phyloP scores from a whole-genome alignment of 2,329 filamentous ascomycete genomes.

The Trichothecium sympodiale region DNA sequence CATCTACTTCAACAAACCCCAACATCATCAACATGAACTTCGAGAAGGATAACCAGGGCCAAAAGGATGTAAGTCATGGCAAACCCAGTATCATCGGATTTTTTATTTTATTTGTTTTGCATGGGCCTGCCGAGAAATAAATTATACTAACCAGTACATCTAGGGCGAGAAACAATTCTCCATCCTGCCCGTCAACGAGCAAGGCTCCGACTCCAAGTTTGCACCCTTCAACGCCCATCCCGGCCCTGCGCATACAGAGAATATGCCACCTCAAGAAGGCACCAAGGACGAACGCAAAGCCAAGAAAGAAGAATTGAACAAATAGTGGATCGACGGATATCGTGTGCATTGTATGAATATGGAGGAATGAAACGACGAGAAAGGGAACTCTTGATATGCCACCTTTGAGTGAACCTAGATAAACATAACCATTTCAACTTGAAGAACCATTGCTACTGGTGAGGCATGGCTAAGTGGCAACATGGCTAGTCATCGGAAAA shows the following conservation, averaged over 20 bases:
- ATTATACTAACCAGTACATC: slow-evolving; percentile 6
- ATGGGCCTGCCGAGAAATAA: neutral
- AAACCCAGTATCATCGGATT: neutral
- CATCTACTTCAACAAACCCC: neutral
- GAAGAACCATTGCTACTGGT: too few relatives aligned
- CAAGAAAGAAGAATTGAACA: slow-evolving; percentile 56
- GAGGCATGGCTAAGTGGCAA: too few relatives aligned
- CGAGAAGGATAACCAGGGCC: slow-evolving; percentile 13
- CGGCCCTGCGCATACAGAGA: slow-evolving; percentile 44
- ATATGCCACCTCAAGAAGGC: slow-evolving; percentile 44
- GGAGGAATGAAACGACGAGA: too few relatives aligned
- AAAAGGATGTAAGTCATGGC: slow-evolving; percentile 14
- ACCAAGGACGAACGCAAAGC: slow-evolving; percentile 58
- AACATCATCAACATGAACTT: slow-evolving; percentile 13
- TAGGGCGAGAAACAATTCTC: slow-evolving; percentile 32
- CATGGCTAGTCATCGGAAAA: too few relatives aligned
- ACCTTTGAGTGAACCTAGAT: neutral
- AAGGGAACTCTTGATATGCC: neutral
- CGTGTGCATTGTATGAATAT: too few relatives aligned
- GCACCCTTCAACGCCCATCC: slow-evolving; percentile 43
- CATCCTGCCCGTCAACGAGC: slow-evolving; percentile 32
- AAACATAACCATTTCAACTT: neutral
- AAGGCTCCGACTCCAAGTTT: slow-evolving; percentile 33
- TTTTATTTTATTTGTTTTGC: too few relatives aligned
- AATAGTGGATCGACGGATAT: slow-evolving; percentile 15